A percentile compares a stretch with the other conserved stretches of the same genome.
phyloP scores from a whole-genome alignment of 2,329 filamentous ascomycete genomes.

The Amphichorda felina region DNA sequence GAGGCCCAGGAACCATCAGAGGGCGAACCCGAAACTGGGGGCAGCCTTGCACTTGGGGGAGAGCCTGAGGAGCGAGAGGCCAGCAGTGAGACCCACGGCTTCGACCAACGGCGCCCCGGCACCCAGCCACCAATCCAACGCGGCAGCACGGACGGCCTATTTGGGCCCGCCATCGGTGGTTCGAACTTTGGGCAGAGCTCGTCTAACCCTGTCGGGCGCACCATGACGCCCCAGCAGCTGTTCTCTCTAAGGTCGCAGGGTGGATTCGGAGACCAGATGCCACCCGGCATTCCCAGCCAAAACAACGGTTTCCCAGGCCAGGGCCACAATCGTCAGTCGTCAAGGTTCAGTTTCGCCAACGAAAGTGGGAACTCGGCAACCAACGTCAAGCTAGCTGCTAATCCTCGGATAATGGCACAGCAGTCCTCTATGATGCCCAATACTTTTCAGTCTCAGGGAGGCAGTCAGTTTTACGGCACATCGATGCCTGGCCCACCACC shows the following conservation, averaged over 20 bases:
- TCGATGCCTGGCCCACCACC: conserved; percentile 90
- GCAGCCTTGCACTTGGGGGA: conserved; percentile 78
- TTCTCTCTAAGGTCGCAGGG: conserved; percentile 54
- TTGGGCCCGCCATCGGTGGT: conserved; percentile 36
- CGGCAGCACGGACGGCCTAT: conserved; percentile 37
- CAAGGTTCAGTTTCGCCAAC: conserved; percentile 78
- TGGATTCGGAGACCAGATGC: conserved; percentile 48
- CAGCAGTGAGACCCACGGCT: conserved; percentile 32
- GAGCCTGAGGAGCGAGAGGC: conserved; percentile 76
- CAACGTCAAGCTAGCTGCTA: conserved; percentile 65
- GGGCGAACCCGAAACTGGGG: conserved; percentile 67
- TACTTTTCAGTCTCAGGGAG: conserved; percentile 44
- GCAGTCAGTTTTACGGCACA: conserved; percentile 66
- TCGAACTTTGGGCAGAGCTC: conserved; percentile 35
- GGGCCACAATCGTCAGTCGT: conserved; percentile 72
- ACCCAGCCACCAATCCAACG: conserved; percentile 72
- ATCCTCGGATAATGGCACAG: conserved; percentile 71
- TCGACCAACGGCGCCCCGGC: conserved; percentile 49
- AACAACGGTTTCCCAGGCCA: conserved; percentile 39
- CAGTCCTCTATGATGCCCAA: conserved; percentile 80
- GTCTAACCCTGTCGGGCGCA: conserved; percentile 48
- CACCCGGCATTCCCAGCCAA: conserved; percentile 41
- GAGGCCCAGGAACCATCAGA: conserved; percentile 43
- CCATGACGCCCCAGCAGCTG: conserved; percentile 72
- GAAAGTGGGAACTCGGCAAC: conserved; percentile 42